These are phyloP conservation scores for Colletotrichum acutatum DNA, from an alignment of 2,329 filamentous ascomycete genomes.

Conservation along the genomic window DNA sequence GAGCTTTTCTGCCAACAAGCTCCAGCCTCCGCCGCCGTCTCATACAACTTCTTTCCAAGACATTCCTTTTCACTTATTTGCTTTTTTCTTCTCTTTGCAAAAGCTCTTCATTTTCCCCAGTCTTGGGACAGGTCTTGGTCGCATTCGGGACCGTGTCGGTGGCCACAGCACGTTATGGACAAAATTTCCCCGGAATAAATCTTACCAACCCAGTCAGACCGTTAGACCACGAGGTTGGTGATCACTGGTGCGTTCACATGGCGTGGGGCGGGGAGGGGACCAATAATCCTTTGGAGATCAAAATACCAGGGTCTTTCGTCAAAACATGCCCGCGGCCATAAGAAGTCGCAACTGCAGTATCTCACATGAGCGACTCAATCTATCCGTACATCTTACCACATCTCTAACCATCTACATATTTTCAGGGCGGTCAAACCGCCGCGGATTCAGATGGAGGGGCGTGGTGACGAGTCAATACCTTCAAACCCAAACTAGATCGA, in stretches of 20 bases:
- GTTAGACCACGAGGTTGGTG: background rate
- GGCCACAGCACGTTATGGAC: background rate
- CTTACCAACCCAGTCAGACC: background rate
- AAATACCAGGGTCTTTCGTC: background rate
- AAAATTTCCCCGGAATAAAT: background rate
- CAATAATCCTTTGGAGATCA: too few species aligned
- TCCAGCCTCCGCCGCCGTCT: background rate
- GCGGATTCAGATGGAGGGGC: slow-evolving; percentile 6
- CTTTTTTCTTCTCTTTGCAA: background rate
- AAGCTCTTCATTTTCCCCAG: slow-evolving; percentile 1
- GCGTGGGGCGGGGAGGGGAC: background rate
- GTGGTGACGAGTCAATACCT: background rate
- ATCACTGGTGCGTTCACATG: background rate
- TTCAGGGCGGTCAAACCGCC: slow-evolving; percentile 4
- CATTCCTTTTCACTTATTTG: background rate
- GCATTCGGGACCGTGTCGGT: background rate
- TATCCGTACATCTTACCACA: too few species aligned
- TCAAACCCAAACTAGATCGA: background rate
- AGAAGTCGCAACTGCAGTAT: slow-evolving; percentile 5
- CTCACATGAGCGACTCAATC: slow-evolving; percentile 4
- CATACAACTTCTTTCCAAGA: background rate
- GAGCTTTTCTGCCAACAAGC: background rate
- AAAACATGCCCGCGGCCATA: background rate
- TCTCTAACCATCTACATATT: background rate
- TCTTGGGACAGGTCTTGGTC: background rate